phyloP scores from a whole-genome alignment of 2,329 filamentous ascomycete genomes.

The Aspergillus melleus region DNA sequence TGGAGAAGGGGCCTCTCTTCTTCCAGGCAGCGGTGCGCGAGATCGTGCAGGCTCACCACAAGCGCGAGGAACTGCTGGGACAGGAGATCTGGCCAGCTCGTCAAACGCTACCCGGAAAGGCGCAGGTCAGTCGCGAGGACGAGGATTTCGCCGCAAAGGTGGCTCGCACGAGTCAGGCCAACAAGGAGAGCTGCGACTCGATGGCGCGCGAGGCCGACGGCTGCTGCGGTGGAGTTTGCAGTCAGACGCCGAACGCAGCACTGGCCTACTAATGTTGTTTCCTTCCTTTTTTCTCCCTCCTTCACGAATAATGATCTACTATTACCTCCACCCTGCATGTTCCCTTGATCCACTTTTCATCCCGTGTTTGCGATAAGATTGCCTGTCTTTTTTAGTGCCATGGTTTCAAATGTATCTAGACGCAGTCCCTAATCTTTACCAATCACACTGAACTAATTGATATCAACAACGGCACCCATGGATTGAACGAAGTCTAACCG shows the following conservation, averaged over 20 bases:
- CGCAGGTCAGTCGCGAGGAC: slow-evolving; percentile 29
- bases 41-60: slow-evolving; percentile 47
- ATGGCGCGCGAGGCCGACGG: slow-evolving; percentile 11
- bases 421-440: not conserved
- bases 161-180: not conserved
- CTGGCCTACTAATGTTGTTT: slow-evolving; percentile 1
- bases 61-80: slow-evolving; percentile 47
- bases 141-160: slow-evolving; percentile 30
- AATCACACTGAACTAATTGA: not conserved
- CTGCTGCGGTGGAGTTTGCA: slow-evolving; percentile 23
- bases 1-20: slow-evolving; percentile 58
- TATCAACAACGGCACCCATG: not conserved
- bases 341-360: not conserved
- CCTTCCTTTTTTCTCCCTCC: not conserved
- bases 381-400: not conserved
- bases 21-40: slow-evolving; percentile 57
- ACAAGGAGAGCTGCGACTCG: slow-evolving; percentile 10
- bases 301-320: not conserved
- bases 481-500: not conserved
- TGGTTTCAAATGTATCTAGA: not conserved
- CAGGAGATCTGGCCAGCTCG: slow-evolving; percentile 56
- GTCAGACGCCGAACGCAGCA: slow-evolving; percentile 2
- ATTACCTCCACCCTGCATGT: not conserved
- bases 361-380: not conserved
- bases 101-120: slow-evolving; percentile 30